Evolutionary conservation across 2,329 filamentous ascomycete genomes (phyloP), one percentile per base, ranked within the genome.

Genomic region (Aspergillus novoparasiticus): DNA sequence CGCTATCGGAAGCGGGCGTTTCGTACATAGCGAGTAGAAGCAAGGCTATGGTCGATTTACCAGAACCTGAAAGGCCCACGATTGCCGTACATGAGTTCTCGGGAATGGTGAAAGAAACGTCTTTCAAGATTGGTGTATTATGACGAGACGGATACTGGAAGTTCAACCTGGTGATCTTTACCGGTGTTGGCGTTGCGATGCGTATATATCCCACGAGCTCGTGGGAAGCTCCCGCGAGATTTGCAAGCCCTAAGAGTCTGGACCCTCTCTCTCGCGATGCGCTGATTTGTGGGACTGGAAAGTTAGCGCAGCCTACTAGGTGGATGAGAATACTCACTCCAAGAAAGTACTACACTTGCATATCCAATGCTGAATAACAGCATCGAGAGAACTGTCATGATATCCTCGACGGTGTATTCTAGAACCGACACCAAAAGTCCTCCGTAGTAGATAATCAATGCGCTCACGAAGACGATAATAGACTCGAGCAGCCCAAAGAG

Each of bases 361-460:
- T 90, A 92, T 12, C 89, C 88, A 61, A 96, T 87, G 64, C 91
- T 90, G 73, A 97, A 91, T n/a, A 97, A 84, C 1, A 98, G 84
- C 59, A 97, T 84, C 39, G 93, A 90, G 69, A 95, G 89, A 0
- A 95, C 91, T 64, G 90, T 87, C 32, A 96, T 79, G 21, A 95
- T 85, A 1, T 84, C 80, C 1, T 84, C 81, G 0, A 90, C 84
- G 0, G 81, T 82, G 67, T 80, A 77, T 45, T 84, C 77, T 11
- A 80, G 72, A 50, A 78, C 75, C 0, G 83, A 82, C 6, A 91
- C 83, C 12, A 96, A 82, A 0, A 85, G 79, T 0, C 89, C 87
- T 2, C 91, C 92, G 72, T 94, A 96, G 79, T 90, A 97, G 74
- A 97, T 95, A 11, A 96, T 86, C 4, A 96, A 79, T 0, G 93